Evolutionary conservation across 2,329 filamentous ascomycete genomes (phyloP), one percentile per base, ranked within the genome.

Genomic region (Venturia oleaginea): DNA sequence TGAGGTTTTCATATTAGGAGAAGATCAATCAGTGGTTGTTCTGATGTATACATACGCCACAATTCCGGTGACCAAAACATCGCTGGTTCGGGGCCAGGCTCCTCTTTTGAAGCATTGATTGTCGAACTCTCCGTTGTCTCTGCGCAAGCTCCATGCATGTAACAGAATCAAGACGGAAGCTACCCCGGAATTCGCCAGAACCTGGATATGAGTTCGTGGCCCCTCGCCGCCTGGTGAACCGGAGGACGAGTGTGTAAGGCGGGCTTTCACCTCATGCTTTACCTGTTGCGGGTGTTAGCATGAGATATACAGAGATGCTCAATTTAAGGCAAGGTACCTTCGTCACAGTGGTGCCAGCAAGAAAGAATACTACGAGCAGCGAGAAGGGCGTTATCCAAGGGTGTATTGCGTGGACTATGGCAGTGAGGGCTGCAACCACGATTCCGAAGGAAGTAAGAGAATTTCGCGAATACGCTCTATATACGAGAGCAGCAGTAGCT

Each of bases 341-440:
- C 0, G 93, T 97, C 0, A 87, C 92, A 62, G 86, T 81, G 1
- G 89, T 96, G 1, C 92, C 94, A 4, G 89, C 86, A 3, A 96
- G 78, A 76, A 96, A 97, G 79, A 97, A 97, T 42, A 92, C 84
- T 61, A 84, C 83, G 1, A 97, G 81, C 13, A 97, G 81, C 34
- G 84, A 84, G 77, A 97, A 95, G n/a, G 91, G 92, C n/a, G 92
- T 80, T 66, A 90, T 90, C 88, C 91, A 97, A 3, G 93, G 93
- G 75, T 97, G 92, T n/a, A 92, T 78, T 19, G 92, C 91, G 75
- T 99, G 94, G 13, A 89, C 84, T 57, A 83, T 75, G 4, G 91
- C 92, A 4, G 92, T 96, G 54, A 88, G 70, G 5, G 81, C 80
- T 3, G 93, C 93, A 15, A 84, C 83, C 43, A 88, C 69, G 69